Conservation (phyloP, 345 rosid genomes). For the Corchorus olitorius region DNA sequence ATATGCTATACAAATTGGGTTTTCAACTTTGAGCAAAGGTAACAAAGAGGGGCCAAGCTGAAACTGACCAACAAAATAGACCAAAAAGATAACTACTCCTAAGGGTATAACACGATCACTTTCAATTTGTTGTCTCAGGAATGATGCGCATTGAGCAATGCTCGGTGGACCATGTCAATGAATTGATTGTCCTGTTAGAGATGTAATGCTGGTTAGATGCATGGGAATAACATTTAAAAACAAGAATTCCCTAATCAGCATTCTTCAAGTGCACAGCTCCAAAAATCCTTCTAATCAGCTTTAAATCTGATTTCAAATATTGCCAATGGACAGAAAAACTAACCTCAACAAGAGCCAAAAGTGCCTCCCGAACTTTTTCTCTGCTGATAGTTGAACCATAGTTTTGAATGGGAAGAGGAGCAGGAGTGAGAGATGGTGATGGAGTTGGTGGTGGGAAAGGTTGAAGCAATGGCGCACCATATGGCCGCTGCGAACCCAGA, state of each 20-base stretch:
- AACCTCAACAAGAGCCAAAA: slow-evolving; percentile 76
- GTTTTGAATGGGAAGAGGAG: slow-evolving; percentile 37
- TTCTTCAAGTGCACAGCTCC: not conserved
- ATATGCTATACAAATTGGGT: slow-evolving; percentile 37
- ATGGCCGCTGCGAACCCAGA: slow-evolving; percentile 53
- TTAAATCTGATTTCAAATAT: not conserved
- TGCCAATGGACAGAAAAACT: slow-evolving; percentile 24
- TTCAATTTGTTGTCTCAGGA: slow-evolving; percentile 33
- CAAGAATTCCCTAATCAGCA: not conserved
- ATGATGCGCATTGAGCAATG: slow-evolving; percentile 70
- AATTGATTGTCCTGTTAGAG: slow-evolving; percentile 70
- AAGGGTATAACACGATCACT: slow-evolving; percentile 4
- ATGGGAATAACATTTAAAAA: slow-evolving; percentile 6
- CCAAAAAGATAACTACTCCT: slow-evolving; percentile 23
- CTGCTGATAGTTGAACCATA: slow-evolving; percentile 54
- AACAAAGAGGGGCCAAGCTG: not conserved
- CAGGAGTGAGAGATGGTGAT: slow-evolving; percentile 82
- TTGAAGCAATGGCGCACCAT: slow-evolving; percentile 88
- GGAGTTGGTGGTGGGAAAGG: slow-evolving; percentile 96
- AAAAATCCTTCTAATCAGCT: not conserved
- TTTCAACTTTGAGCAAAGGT: slow-evolving; percentile 1
- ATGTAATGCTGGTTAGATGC: not conserved
- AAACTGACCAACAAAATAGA: too few species aligned
- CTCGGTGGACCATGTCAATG: slow-evolving; percentile 70
- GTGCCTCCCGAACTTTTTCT: slow-evolving; percentile 82